phyloP scores from a whole-genome alignment of 495 filamentous ascomycete genomes.

The Trichoderma erinaceum region DNA sequence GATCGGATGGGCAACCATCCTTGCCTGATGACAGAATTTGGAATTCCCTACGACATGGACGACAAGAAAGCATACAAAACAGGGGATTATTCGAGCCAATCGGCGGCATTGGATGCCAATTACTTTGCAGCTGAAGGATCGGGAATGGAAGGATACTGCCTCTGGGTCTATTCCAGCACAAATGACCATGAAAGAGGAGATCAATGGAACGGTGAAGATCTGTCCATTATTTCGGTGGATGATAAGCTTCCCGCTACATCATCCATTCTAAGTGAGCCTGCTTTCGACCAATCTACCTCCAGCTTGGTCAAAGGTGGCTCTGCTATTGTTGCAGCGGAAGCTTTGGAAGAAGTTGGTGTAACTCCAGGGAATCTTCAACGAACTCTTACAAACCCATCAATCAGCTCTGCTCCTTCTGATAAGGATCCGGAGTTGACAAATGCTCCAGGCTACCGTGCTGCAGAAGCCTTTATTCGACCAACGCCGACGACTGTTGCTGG shows the following conservation, averaged over 20 bases:
- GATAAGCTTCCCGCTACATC: slow-evolving; percentile 63
- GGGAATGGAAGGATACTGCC: slow-evolving; percentile 69
- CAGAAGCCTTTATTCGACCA: slow-evolving; percentile 85
- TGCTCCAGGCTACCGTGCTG: slow-evolving; percentile 73
- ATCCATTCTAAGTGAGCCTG: slow-evolving; percentile 34
- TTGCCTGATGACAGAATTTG: slow-evolving; percentile 88
- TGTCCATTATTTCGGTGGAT: slow-evolving; percentile 81
- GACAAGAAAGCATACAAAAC: slow-evolving; percentile 90
- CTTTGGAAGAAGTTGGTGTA: slow-evolving; percentile 51
- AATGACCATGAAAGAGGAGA: slow-evolving; percentile 90
- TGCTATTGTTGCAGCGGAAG: slow-evolving; percentile 24
- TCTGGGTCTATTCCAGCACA: slow-evolving; percentile 82
- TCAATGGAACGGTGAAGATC: slow-evolving; percentile 95
- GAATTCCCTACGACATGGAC: slow-evolving; percentile 99
- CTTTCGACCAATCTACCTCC: slow-evolving; percentile 29
- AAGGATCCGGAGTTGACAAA: slow-evolving; percentile 47
- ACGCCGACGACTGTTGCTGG: slow-evolving; percentile 73
- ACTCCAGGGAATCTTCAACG: slow-evolving; percentile 67
- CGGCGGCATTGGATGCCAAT: slow-evolving; percentile 92
- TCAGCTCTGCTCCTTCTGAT: slow-evolving; percentile 52
- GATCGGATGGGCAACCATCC: slow-evolving; percentile 88
- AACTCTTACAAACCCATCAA: slow-evolving; percentile 64
- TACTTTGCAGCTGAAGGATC: slow-evolving; percentile 87
- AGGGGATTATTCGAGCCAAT: slow-evolving; percentile 92
- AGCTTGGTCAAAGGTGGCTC: slow-evolving; percentile 27